A percentile compares a stretch with the other conserved stretches of the same genome.
Evolutionary conservation across 768 basidiomycete genomes (phyloP).

Genomic region (Tylopilus felleus): DNA sequence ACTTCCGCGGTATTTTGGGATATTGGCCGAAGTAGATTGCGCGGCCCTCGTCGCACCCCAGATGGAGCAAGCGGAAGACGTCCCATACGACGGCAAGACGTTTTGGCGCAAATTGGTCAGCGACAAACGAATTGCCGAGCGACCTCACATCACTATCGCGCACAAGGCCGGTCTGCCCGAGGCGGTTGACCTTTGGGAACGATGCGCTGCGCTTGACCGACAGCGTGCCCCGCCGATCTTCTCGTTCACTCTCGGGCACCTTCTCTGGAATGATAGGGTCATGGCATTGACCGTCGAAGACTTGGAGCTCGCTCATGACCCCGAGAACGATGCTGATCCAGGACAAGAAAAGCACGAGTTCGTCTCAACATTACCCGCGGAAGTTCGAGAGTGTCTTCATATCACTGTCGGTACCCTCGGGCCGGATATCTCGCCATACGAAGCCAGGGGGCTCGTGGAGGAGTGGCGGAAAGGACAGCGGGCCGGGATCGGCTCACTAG

Average conservation of each 20-base stretch:
- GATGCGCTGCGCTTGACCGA: conserved; percentile 15
- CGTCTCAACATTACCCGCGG: conserved; percentile 42
- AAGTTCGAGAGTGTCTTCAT: conserved; percentile 58
- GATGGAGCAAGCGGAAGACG: conserved; percentile 35
- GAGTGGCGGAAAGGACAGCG: conserved; percentile 42
- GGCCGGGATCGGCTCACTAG: conserved; percentile 26
- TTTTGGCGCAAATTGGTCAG: conserved; percentile 51
- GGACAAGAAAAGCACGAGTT: conserved; percentile 45
- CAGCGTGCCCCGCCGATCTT: conserved; percentile 49
- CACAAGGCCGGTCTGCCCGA: conserved; percentile 54
- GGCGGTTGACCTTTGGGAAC: conserved; percentile 44
- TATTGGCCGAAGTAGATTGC: conserved; percentile 73
- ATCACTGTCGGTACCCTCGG: conserved; percentile 80
- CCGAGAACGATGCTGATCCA: conserved; percentile 25
- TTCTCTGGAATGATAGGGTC: conserved; percentile 75
- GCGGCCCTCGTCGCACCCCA: conserved; percentile 40
- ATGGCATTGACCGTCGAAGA: conserved; percentile 78
- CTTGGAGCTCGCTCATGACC: conserved; percentile 38
- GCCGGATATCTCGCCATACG: conserved; percentile 53
- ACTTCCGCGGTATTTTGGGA: conserved; percentile 68
- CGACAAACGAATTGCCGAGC: conserved; percentile 45
- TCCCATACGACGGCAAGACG: conserved; percentile 27
- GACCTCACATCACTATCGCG: conserved; percentile 86
- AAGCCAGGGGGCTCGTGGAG: conserved; percentile 66
- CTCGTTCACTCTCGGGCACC: conserved; percentile 51